Percentiles rank a stretch among this genome's conserved stretches.
Conservation (phyloP, 257 asterid species). For the Solanum lycopersicoides region DNA sequence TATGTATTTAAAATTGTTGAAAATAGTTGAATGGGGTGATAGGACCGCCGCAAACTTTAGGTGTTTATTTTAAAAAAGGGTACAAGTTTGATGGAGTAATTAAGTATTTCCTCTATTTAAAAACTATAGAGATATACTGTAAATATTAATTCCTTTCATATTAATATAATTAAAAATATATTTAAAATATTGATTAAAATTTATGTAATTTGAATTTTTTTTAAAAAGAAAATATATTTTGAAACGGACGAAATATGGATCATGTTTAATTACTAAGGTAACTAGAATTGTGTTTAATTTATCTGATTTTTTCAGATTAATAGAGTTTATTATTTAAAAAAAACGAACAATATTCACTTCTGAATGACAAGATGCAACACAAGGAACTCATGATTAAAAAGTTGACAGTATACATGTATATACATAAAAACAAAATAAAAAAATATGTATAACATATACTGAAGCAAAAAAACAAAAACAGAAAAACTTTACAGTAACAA, state of each 20-base stretch:
- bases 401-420: no score
- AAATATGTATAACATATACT: not conserved
- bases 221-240: not conserved
- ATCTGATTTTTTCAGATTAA: not conserved
- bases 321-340: not conserved
- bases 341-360: not conserved
- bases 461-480: not conserved
- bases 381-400: not conserved
- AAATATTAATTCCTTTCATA: no score
- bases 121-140: not conserved
- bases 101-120: no score
- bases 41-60: no score
- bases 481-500: not conserved
- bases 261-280: not conserved
- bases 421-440: no score
- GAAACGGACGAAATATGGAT: not conserved
- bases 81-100: no score
- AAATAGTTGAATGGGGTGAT: no score
- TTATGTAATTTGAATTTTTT: not conserved
- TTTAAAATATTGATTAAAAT: not conserved
- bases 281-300: not conserved
- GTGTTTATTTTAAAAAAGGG: no score
- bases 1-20: no score
- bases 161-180: no score
- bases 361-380: not conserved